Percentiles rank a stretch among this genome's conserved stretches.
phyloP scores from a whole-genome alignment of 2,329 filamentous ascomycete species.

The Pyricularia pennisetigena region DNA sequence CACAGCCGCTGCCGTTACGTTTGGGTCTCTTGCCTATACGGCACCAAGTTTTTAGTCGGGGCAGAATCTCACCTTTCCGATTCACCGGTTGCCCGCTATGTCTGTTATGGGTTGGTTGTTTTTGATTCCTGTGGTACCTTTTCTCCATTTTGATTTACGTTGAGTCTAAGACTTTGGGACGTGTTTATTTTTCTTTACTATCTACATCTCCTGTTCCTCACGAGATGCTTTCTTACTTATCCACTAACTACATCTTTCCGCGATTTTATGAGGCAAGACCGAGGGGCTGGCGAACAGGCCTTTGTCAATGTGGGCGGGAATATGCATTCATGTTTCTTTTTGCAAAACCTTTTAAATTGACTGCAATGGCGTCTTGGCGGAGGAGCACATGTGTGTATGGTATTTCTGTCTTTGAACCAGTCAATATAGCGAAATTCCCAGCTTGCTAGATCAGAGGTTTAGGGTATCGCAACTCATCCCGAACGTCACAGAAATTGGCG shows the following conservation, averaged over 20 bases:
- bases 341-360: background rate
- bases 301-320: background rate
- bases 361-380: too few species aligned
- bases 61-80: background rate
- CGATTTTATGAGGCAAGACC: background rate
- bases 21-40: constrained; percentile 27
- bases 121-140: background rate
- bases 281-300: background rate
- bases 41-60: constrained; percentile 21
- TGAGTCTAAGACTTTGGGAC: background rate
- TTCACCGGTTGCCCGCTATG: too few species aligned
- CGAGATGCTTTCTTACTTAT: background rate
- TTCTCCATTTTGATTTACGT: background rate
- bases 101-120: too few species aligned
- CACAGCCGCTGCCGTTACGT: constrained; percentile 17
- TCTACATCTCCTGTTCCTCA: constrained; percentile 1
- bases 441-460: too few species aligned
- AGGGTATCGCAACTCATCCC: too few species aligned
- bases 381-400: background rate
- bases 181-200: background rate
- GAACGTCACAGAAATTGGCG: too few species aligned
- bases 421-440: background rate
- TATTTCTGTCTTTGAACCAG: background rate
- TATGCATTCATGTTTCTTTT: background rate
- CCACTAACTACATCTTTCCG: background rate